Conservation (phyloP, 1,284 basidiomycete genomes). For the Cystobasidium slooffiae region DNA sequence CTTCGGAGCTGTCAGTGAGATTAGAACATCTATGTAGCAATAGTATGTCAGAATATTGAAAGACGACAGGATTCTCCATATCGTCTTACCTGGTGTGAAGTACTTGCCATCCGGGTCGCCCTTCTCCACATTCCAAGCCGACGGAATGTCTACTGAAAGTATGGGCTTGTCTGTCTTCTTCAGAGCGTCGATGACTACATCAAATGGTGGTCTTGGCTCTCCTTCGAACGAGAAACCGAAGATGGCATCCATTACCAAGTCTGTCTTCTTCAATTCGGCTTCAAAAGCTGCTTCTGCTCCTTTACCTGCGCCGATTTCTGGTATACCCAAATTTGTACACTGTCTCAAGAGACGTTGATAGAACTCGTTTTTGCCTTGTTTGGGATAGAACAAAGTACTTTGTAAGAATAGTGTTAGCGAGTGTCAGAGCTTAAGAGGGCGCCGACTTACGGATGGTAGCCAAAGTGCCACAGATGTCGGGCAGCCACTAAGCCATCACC, state of each 20-base stretch:
- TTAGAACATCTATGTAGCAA: slow-evolving; percentile 71
- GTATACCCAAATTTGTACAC: slow-evolving; percentile 83
- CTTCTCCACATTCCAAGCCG: slow-evolving; percentile 89
- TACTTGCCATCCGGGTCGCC: slow-evolving; percentile 62
- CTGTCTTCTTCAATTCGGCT: slow-evolving; percentile 65
- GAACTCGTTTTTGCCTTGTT: slow-evolving; percentile 87
- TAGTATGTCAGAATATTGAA: slow-evolving; percentile 48
- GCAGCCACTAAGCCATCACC: slow-evolving; percentile 97
- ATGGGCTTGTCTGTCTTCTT: slow-evolving; percentile 69
- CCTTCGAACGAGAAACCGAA: slow-evolving; percentile 95
- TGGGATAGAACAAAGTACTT: slow-evolving; percentile 86
- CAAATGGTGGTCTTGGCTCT: slow-evolving; percentile 81
- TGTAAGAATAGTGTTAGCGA: slow-evolving; percentile 67
- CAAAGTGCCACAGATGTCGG: slow-evolving; percentile 75
- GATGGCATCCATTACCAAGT: slow-evolving; percentile 91
- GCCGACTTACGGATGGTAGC: slow-evolving; percentile 16
- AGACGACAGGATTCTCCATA: background rate
- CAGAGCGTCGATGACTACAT: slow-evolving; percentile 71
- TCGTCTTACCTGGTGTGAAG: slow-evolving; percentile 48
- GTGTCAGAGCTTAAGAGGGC: too few species aligned
- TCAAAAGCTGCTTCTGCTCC: slow-evolving; percentile 61
- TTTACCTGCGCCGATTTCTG: slow-evolving; percentile 55
- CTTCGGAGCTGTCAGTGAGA: slow-evolving; percentile 94
- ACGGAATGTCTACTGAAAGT: slow-evolving; percentile 86
- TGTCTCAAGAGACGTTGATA: slow-evolving; percentile 84